Conservation (phyloP, 345 rosid genomes). For the Hypericum perforatum region DNA sequence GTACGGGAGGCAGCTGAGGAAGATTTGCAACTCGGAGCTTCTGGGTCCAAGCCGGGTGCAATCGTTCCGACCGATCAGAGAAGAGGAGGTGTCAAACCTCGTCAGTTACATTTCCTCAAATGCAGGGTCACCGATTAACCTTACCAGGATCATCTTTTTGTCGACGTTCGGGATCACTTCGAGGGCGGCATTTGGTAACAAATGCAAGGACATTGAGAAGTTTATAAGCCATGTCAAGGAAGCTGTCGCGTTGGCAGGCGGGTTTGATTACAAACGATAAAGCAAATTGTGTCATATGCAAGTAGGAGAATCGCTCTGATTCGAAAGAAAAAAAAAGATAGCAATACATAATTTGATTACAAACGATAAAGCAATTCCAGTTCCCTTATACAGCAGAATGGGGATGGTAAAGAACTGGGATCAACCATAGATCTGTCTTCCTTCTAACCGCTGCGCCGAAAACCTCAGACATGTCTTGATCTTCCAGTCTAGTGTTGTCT, state of each 20-base stretch:
- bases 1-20: constrained; percentile 7
- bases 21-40: neutral
- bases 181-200: constrained; percentile 20
- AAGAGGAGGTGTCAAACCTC: too few relatives aligned
- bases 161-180: constrained; percentile 11
- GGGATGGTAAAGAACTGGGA: constrained; percentile 4
- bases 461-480: constrained; percentile 18
- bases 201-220: constrained; percentile 16
- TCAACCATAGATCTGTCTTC: constrained; percentile 8
- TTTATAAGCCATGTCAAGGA: constrained; percentile 3
- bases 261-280: too few relatives aligned
- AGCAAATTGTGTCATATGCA: too few relatives aligned
- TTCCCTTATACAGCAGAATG: neutral
- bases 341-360: too few relatives aligned
- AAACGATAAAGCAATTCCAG: too few relatives aligned
- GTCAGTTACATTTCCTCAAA: neutral
- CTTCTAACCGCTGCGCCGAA: constrained; percentile 9
- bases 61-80: too few relatives aligned
- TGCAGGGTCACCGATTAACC: constrained; percentile 15
- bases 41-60: too few relatives aligned
- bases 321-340: too few relatives aligned
- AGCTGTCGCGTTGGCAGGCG: constrained; percentile 1
- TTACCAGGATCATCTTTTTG: constrained; percentile 7
- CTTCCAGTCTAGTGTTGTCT: neutral
- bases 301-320: too few relatives aligned